A percentile compares a stretch with the other conserved stretches of the same genome.
These are phyloP conservation scores for Solanum gandarillasii DNA, from an alignment of 257 asterid genomes.

Conservation along the genomic window DNA sequence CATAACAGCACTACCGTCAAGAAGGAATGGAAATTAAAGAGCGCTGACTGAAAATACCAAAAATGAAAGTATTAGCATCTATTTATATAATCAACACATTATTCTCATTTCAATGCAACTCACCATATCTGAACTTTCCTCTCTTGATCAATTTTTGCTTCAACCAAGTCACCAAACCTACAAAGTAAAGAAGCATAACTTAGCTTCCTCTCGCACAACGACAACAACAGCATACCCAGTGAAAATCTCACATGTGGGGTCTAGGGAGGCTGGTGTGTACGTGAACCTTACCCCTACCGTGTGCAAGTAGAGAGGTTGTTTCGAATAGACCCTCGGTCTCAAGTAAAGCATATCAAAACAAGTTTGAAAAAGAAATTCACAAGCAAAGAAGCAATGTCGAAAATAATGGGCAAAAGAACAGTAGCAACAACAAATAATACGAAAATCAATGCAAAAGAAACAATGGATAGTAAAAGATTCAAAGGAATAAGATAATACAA, in stretches of 20 bases:
- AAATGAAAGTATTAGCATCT: slow-evolving; percentile 5
- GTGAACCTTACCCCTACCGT: rapidly evolving
- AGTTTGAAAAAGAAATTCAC: not conserved
- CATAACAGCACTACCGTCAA: slow-evolving; percentile 35
- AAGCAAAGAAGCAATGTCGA: not conserved
- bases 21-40: slow-evolving; percentile 41
- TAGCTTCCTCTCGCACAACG: not conserved
- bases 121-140: slow-evolving; percentile 1
- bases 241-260: not conserved
- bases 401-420: not conserved
- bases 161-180: not conserved
- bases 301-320: not conserved
- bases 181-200: not conserved
- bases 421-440: not conserved
- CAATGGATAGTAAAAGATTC: not conserved
- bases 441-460: not conserved
- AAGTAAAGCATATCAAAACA: not conserved
- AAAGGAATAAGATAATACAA: not conserved
- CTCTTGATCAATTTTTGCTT: not conserved
- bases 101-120: not conserved
- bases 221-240: not conserved
- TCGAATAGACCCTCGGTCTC: not conserved
- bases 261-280: rapidly evolving
- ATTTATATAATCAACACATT: not conserved
- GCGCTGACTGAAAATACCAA: slow-evolving; percentile 27